phyloP scores from a whole-genome alignment of 2,329 filamentous ascomycete species.

The Alternaria incomplexa region DNA sequence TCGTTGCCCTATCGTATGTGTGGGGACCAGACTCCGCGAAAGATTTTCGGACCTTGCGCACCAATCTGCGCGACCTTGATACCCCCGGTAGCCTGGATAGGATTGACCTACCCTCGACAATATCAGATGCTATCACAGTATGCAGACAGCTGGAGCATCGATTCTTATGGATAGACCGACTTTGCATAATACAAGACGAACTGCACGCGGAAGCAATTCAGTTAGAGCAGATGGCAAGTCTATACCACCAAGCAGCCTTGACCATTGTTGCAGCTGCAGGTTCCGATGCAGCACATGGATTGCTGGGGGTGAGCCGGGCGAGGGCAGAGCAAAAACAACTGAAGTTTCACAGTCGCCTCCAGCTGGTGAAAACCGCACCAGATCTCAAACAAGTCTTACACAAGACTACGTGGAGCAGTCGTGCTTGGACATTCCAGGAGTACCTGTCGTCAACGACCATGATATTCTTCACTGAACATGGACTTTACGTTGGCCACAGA shows the following conservation, averaged over 20 bases:
- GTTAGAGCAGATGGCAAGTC: slow-evolving; percentile 11
- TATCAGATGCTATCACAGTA: slow-evolving; percentile 3
- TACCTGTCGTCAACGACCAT: neutral
- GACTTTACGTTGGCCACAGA: neutral
- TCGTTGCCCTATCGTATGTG: slow-evolving; percentile 6
- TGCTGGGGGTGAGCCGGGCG: slow-evolving; percentile 3
- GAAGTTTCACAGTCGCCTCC: neutral
- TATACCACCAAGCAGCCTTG: slow-evolving; percentile 6
- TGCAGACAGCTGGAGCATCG: neutral
- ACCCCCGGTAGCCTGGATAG: neutral
- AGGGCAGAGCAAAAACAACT: neutral
- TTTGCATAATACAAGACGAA: slow-evolving; percentile 11
- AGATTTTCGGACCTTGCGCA: neutral
- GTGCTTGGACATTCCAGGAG: slow-evolving; percentile 16
- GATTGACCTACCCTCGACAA: neutral
- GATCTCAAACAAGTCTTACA: neutral
- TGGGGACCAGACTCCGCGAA: neutral
- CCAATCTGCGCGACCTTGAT: neutral
- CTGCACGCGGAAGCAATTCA: neutral
- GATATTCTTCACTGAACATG: slow-evolving; percentile 12
- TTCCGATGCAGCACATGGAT: neutral
- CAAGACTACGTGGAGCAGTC: neutral
- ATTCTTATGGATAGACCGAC: slow-evolving; percentile 9
- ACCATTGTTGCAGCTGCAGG: slow-evolving; percentile 7
- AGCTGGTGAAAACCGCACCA: neutral